Evolutionary conservation across 176 grass and related monocot genomes (phyloP).

Genomic region (Pontederia crassipes): DNA sequence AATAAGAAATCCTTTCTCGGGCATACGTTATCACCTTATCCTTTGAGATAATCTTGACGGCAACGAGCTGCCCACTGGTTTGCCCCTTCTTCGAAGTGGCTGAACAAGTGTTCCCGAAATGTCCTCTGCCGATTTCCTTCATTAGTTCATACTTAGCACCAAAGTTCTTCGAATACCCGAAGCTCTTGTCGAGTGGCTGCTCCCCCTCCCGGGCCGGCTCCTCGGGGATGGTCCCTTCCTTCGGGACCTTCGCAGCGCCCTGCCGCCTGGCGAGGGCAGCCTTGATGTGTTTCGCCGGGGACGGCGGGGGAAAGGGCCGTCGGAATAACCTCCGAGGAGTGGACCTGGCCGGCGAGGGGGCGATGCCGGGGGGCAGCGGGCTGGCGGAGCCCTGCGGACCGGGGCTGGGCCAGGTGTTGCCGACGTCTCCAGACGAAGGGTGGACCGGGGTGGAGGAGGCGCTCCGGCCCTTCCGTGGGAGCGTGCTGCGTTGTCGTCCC

Average conservation of each 20-base stretch:
- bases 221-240: conserved; percentile 12
- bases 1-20: background rate
- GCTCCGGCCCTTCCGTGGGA: background rate
- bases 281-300: conserved; percentile 18
- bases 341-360: conserved; percentile 16
- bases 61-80: conserved; percentile 3
- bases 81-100: conserved; percentile 15
- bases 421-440: background rate
- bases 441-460: background rate
- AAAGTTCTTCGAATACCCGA: conserved; percentile 17
- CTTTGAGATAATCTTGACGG: conserved; percentile 19
- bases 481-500: background rate
- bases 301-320: conserved; percentile 15
- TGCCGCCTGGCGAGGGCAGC: conserved; percentile 10
- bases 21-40: conserved; percentile 15
- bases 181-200: conserved; percentile 9
- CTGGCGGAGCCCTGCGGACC: conserved; percentile 2
- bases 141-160: conserved; percentile 13
- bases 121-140: conserved; percentile 8
- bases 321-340: conserved; percentile 11
- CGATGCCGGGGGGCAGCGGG: conserved; percentile 7
- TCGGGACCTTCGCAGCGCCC: conserved; percentile 5
- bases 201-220: background rate
- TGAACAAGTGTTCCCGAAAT: conserved; percentile 17
- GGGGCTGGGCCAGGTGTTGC: conserved; percentile 9